Evolutionary conservation across 1,284 basidiomycete species (phyloP).

Genomic region (Ceratobasidium sp.): DNA sequence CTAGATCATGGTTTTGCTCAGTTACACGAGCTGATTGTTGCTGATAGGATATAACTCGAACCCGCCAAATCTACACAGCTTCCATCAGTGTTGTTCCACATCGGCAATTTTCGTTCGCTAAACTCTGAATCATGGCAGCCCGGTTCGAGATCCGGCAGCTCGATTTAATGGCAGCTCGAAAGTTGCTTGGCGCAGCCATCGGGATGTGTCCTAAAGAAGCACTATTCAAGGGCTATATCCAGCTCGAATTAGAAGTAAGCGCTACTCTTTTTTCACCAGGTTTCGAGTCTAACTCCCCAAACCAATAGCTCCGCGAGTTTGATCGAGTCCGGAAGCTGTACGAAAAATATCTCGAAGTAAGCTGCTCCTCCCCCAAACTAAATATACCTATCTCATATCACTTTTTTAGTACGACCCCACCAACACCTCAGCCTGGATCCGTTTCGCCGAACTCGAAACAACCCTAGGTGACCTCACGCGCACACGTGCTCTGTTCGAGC

Average conservation of each 20-base stretch:
- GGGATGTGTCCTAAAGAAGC: conserved; percentile 97
- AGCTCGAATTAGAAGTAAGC: conserved; percentile 86
- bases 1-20: conserved; percentile 52
- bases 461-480: conserved; percentile 92
- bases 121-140: conserved; percentile 91
- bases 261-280: background rate
- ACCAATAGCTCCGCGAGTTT: conserved; percentile 75
- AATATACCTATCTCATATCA: conserved; percentile 21
- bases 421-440: conserved; percentile 95
- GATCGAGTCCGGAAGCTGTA: conserved; percentile 93
- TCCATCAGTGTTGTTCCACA: conserved; percentile 91
- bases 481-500: conserved; percentile 94
- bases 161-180: conserved; percentile 86
- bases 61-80: conserved; percentile 93
- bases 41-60: conserved; percentile 79
- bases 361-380: conserved; percentile 47
- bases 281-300: conserved; percentile 1
- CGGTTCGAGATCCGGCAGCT: conserved; percentile 91
- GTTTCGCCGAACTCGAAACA: conserved; percentile 94
- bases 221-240: conserved; percentile 93
- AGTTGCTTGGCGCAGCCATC: conserved; percentile 89
- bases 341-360: conserved; percentile 91
- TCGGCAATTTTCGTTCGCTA: conserved; percentile 97
- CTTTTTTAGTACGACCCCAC: conserved; percentile 79
- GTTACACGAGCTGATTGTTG: no score